phyloP scores from a whole-genome alignment of 306 rosid species.

The Prinsepia uniflora region DNA sequence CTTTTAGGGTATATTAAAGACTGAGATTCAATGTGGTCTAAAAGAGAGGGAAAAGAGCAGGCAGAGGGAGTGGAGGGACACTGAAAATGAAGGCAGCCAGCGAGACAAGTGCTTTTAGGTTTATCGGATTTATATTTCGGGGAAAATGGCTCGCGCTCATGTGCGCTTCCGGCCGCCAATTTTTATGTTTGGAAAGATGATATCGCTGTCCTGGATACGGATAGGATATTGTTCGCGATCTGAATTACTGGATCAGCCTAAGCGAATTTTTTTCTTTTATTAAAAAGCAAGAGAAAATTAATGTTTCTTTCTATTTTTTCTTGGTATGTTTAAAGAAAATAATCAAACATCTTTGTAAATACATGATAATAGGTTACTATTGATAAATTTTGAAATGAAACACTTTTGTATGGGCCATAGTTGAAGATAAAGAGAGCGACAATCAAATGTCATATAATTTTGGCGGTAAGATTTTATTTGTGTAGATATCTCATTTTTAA shows the following conservation, averaged over 20 bases:
- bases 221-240: not conserved
- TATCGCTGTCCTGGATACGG: not conserved
- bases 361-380: not conserved
- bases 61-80: conserved; percentile 45
- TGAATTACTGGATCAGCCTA: not conserved
- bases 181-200: not conserved
- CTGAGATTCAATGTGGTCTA: conserved; percentile 11
- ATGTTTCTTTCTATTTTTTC: not conserved
- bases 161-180: not conserved
- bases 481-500: too few species aligned
- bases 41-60: conserved; percentile 11
- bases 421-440: not conserved
- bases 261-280: not conserved
- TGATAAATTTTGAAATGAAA: not conserved
- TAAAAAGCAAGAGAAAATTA: not conserved
- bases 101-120: not conserved
- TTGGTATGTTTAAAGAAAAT: not conserved
- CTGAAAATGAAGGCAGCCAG: conserved; percentile 22
- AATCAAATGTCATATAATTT: not conserved
- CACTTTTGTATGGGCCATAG: not conserved
- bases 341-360: not conserved
- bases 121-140: not conserved
- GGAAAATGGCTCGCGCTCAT: not conserved
- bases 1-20: not conserved
- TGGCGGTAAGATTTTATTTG: too few species aligned